A percentile compares a stretch with the other conserved stretches of the same genome.
These are phyloP conservation scores for Fusarium pseudoanthophilum DNA, from an alignment of 2,329 filamentous ascomycete species.

Conservation along the genomic window DNA sequence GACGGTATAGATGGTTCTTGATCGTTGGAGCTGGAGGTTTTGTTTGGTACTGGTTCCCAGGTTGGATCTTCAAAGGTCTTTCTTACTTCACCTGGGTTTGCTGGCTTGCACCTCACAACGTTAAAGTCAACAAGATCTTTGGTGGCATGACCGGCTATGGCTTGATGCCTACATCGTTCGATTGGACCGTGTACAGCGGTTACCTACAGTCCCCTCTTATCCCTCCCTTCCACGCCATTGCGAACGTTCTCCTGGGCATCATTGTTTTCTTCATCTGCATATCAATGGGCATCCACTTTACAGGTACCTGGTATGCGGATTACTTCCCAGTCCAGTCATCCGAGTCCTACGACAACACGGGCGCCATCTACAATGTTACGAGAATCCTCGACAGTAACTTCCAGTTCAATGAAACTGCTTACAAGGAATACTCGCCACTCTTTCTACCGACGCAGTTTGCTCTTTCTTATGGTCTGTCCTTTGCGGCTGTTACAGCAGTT, in stretches of 20 bases:
- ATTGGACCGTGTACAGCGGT: slow-evolving; percentile 60
- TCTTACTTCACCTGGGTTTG: slow-evolving; percentile 71
- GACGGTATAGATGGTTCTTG: slow-evolving; percentile 72
- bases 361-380: slow-evolving; percentile 67
- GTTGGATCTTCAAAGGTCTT: slow-evolving; percentile 70
- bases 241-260: slow-evolving; percentile 64
- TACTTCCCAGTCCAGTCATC: slow-evolving; percentile 71
- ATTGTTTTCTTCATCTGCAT: slow-evolving; percentile 65
- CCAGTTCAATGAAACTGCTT: slow-evolving; percentile 69
- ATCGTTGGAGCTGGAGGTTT: slow-evolving; percentile 63
- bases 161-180: slow-evolving; percentile 70
- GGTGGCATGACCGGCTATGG: slow-evolving; percentile 68
- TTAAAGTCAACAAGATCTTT: slow-evolving; percentile 71
- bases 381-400: slow-evolving; percentile 67
- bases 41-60: slow-evolving; percentile 70
- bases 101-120: slow-evolving; percentile 69
- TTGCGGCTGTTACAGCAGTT: slow-evolving; percentile 73
- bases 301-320: slow-evolving; percentile 65
- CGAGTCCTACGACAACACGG: slow-evolving; percentile 73
- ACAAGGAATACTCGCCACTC: slow-evolving; percentile 72
- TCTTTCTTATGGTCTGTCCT: slow-evolving; percentile 70
- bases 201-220: slow-evolving; percentile 63
- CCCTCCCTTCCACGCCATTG: slow-evolving; percentile 65
- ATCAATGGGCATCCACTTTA: slow-evolving; percentile 69
- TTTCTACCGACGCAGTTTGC: slow-evolving; percentile 72